Base-by-base conservation (phyloP, 1,284 basidiomycete species). In the Phellopilus nigrolimitatus region DNA sequence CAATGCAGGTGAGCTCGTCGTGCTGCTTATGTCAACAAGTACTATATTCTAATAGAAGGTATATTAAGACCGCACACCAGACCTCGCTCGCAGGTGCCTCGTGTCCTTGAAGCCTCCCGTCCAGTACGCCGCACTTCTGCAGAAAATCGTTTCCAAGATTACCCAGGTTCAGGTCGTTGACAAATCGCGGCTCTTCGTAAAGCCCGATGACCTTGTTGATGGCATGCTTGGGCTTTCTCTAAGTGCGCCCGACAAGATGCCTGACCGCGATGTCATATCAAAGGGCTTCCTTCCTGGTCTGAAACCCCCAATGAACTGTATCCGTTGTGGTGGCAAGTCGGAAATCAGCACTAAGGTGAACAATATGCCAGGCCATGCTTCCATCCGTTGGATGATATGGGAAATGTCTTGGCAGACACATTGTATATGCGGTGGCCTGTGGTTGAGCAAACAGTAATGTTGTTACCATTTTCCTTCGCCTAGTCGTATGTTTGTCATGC, bases 131-230 rank as follows among this genome's bases (percentile, higher is more conserved):
- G 25, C 44, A 15, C 22, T 51, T 10, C 27, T 55, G 3, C 22
- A 42, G 46, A 70, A 69, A 50, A 64, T 73, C 25, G 64, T 81
- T 15, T 63, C 69, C 27, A 72, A 71, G 47, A 64, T 88, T 21
- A 69, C 70, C 3, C 63, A 68, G 21, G 72, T 78, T 2, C 61
- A 70, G 1, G 67, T 77, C 8, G 65, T 87, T 36, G 73, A 84
- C 65, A 84, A 82, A 59, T 68, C 82, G 0, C 73, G 71, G 10
- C 68, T 89, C 24, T 89, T 88, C 62, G 74, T 89, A 61, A 87
- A 83, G 61, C 73, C 83, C 1, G 66, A 64, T 6, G 84, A 88
- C 54, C 72, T 89, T 9, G 68, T 85, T 3, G 82, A 85, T 57
- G 80, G 79, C 7, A 64, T 81, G 66, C 64, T 24, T 61, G 64